phyloP scores from a whole-genome alignment of 306 rosid genomes.

The Cyamopsis tetragonoloba region DNA sequence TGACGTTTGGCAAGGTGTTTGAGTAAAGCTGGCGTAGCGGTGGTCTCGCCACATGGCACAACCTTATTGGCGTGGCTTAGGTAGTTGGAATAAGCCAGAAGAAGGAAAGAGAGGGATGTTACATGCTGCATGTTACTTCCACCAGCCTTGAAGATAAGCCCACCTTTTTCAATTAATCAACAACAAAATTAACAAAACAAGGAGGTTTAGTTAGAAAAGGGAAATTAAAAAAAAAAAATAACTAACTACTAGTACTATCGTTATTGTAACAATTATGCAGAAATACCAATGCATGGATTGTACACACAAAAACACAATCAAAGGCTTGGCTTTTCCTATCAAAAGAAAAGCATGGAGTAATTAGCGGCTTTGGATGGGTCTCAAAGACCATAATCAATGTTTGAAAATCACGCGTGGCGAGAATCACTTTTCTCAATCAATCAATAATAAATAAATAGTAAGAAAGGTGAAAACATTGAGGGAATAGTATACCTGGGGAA shows the following conservation, averaged over 20 bases:
- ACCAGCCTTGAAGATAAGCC: constrained; percentile 89
- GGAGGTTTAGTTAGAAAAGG: neutral
- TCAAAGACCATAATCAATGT: constrained; percentile 1
- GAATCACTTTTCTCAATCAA: constrained; percentile 2
- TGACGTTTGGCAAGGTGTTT: constrained; percentile 70
- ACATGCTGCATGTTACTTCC: constrained; percentile 99
- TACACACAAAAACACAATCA: constrained; percentile 20
- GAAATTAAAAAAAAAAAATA: neutral
- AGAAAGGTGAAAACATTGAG: neutral
- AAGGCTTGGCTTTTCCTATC: constrained; percentile 27
- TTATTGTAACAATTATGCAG: constrained; percentile 21
- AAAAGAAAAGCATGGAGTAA: constrained; percentile 33
- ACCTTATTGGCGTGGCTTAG: constrained; percentile 81
- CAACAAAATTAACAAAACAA: too few relatives aligned
- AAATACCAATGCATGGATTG: constrained; percentile 1
- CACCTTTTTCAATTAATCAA: constrained; percentile 49
- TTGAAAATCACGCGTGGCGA: neutral
- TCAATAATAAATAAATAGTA: neutral
- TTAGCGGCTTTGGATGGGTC: constrained; percentile 24
- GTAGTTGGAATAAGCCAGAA: constrained; percentile 79
- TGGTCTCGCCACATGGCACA: constrained; percentile 78
- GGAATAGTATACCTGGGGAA: constrained; percentile 79
- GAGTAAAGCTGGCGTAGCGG: constrained; percentile 74
- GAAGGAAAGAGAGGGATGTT: constrained; percentile 82
- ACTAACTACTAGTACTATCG: too few relatives aligned